phyloP scores from a whole-genome alignment of 2,329 filamentous ascomycete species.

The Trichoderma sp. region DNA sequence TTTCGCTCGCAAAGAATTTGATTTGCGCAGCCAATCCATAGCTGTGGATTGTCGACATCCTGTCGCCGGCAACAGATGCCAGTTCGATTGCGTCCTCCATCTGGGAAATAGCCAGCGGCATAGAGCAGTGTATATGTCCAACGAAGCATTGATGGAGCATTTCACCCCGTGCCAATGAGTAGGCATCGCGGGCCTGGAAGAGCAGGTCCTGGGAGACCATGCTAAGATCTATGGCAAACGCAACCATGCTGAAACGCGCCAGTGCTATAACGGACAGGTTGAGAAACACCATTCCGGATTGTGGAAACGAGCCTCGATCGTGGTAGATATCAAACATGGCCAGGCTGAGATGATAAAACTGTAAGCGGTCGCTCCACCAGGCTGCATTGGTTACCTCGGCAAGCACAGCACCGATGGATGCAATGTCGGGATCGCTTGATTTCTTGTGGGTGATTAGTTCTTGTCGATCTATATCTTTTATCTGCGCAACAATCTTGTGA shows the following conservation, averaged over 20 bases:
- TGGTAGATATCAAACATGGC: conserved; percentile 66
- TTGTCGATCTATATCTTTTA: conserved; percentile 55
- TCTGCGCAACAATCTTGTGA: conserved; percentile 55
- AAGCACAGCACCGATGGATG: conserved; percentile 66
- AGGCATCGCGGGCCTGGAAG: conserved; percentile 59
- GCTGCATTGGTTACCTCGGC: conserved; percentile 67
- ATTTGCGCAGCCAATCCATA: conserved; percentile 65
- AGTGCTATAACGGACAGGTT: conserved; percentile 66
- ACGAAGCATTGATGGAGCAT: conserved; percentile 69
- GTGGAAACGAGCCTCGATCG: conserved; percentile 61
- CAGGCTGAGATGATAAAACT: conserved; percentile 70
- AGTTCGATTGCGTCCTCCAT: conserved; percentile 66
- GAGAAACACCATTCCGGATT: conserved; percentile 66
- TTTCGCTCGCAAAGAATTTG: conserved; percentile 67
- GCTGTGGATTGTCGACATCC: conserved; percentile 68
- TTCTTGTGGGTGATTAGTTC: conserved; percentile 44
- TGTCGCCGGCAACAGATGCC: conserved; percentile 64
- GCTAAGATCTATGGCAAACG: conserved; percentile 64
- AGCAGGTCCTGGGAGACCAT: conserved; percentile 62
- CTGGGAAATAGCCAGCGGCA: conserved; percentile 55
- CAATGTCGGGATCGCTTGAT: conserved; percentile 51
- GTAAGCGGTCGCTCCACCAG: conserved; percentile 69
- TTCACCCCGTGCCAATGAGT: conserved; percentile 64
- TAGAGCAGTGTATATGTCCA: conserved; percentile 65
- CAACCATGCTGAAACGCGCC: conserved; percentile 67